Evolutionary conservation across 805 yeast genomes (phyloP).

Genomic region (Pichia cephalocereana): DNA sequence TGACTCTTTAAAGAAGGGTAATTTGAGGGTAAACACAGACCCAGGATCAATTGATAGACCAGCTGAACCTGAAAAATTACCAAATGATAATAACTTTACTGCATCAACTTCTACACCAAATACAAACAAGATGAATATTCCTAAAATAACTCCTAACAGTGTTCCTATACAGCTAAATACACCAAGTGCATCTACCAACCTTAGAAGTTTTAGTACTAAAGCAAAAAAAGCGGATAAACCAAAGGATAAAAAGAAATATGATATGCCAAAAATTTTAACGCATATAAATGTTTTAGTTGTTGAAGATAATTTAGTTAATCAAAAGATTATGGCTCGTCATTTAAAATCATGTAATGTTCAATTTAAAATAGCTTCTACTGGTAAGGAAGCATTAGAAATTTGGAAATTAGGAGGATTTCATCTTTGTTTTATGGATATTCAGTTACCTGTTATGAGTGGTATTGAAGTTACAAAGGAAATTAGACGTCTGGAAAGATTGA

Average conservation of each 20-base stretch:
- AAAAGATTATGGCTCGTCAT: conserved; percentile 83
- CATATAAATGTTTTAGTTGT: conserved; percentile 87
- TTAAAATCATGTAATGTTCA: conserved; percentile 77
- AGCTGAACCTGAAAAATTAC: not conserved
- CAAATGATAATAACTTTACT: not conserved
- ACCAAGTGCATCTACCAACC: not conserved
- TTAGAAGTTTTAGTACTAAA: not conserved
- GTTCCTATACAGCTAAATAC: not conserved
- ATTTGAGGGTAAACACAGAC: conserved; percentile 2
- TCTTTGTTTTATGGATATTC: conserved; percentile 93
- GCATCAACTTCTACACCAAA: not conserved
- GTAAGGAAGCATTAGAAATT: conserved; percentile 88
- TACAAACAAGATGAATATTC: not conserved
- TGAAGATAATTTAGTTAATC: conserved; percentile 93
- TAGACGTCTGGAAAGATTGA: conserved; percentile 69
- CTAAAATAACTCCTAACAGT: not conserved
- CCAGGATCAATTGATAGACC: not conserved
- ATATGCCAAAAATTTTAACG: conserved; percentile 65
- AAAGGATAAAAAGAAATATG: conserved; percentile 12
- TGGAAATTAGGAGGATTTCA: conserved; percentile 96
- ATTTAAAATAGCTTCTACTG: conserved; percentile 82
- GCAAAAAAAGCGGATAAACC: not conserved
- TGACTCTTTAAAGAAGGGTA: not conserved
- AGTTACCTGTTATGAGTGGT: conserved; percentile 92
- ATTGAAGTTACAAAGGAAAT: conserved; percentile 92